These are phyloP conservation scores for Tetragonia tetragonoides DNA, from an alignment of 148 eudicot species.

Conservation along the genomic window DNA sequence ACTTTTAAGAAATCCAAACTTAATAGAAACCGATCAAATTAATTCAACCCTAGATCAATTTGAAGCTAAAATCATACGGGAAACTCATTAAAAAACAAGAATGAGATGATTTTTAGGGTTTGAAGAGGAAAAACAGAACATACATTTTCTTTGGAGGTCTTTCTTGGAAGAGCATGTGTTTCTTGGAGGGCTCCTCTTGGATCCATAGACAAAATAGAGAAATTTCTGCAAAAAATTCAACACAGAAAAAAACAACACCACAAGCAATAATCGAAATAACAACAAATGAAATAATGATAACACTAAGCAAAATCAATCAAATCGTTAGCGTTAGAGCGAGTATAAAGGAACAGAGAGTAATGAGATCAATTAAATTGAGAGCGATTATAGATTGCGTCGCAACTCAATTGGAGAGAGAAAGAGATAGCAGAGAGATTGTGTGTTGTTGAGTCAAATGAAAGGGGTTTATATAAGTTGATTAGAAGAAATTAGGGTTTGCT, in stretches of 20 bases:
- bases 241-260: constrained; percentile 7
- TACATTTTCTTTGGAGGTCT: constrained; percentile 72
- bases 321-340: background rate
- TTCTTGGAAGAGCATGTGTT: constrained; percentile 49
- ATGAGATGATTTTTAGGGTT: background rate
- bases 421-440: constrained; percentile 2
- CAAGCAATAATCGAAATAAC: constrained; percentile 10
- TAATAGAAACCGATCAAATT: background rate
- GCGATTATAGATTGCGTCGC: background rate
- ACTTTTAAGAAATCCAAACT: background rate
- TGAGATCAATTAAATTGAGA: background rate
- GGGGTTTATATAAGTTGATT: constrained; percentile 10
- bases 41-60: background rate
- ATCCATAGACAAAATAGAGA: background rate
- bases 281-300: background rate
- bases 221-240: background rate
- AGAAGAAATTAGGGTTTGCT: constrained; percentile 10
- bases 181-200: constrained; percentile 42
- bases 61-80: background rate
- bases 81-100: background rate
- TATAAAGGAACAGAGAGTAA: background rate
- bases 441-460: background rate
- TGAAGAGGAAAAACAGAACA: background rate
- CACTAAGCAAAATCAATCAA: background rate
- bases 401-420: background rate